These are phyloP conservation scores for Grifola frondosa DNA, from an alignment of 1,284 basidiomycete genomes.

Conservation along the genomic window DNA sequence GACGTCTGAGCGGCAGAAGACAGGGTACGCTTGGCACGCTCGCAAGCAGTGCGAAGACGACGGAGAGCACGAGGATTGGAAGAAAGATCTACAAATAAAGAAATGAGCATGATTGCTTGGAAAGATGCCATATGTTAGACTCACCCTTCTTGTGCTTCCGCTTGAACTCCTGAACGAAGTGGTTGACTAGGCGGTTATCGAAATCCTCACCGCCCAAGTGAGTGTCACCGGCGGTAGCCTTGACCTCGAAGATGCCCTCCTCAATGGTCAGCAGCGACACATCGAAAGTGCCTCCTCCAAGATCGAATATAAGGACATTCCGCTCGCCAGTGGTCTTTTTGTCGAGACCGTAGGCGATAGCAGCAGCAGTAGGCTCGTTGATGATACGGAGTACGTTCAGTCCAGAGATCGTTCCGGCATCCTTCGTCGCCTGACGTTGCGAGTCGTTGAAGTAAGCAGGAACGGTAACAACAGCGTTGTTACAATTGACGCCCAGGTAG, in stretches of 20 bases:
- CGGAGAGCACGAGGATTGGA: constrained; percentile 94
- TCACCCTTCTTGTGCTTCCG: constrained; percentile 95
- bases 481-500: constrained; percentile 84
- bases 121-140: constrained; percentile 38
- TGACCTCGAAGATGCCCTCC: constrained; percentile 99
- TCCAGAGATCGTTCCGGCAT: constrained; percentile 88
- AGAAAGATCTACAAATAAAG: constrained; percentile 67
- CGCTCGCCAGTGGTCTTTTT: constrained; percentile 87
- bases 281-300: constrained; percentile 99
- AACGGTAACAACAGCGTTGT: constrained; percentile 91
- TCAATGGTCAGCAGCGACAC: constrained; percentile 97
- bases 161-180: constrained; percentile 99
- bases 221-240: constrained; percentile 98
- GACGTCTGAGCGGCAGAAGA: constrained; percentile 96
- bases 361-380: constrained; percentile 94
- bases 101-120: constrained; percentile 20
- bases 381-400: constrained; percentile 95
- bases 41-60: constrained; percentile 96
- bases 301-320: constrained; percentile 96
- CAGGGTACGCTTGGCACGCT: constrained; percentile 98
- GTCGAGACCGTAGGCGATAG: constrained; percentile 93
- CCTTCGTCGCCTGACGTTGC: constrained; percentile 94
- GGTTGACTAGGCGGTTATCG: constrained; percentile 97
- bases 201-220: constrained; percentile 99
- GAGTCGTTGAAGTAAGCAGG: constrained; percentile 99